These are phyloP conservation scores for Dujonia santamariae DNA, from an alignment of 1,139 yeast species.

Conservation along the genomic window DNA sequence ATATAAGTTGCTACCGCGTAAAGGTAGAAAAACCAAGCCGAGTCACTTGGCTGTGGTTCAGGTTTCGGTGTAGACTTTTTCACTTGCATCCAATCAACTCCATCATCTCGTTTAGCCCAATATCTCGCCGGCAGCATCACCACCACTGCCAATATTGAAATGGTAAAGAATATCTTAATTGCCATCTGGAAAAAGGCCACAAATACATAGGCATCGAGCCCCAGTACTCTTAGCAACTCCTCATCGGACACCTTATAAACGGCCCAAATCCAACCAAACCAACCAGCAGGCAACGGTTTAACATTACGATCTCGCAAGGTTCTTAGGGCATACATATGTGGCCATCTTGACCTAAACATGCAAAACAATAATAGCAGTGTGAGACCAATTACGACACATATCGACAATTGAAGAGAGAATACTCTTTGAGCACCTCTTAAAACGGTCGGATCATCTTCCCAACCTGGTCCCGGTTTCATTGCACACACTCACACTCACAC, in stretches of 20 bases:
- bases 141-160: constrained; percentile 36
- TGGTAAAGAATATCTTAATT: constrained; percentile 33
- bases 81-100: constrained; percentile 25
- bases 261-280: constrained; percentile 41
- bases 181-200: constrained; percentile 46
- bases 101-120: constrained; percentile 46
- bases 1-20: constrained; percentile 85
- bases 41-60: constrained; percentile 13
- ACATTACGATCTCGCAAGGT: constrained; percentile 34
- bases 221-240: constrained; percentile 38
- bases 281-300: constrained; percentile 34
- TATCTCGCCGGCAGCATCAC: constrained; percentile 44
- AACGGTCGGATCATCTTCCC: constrained; percentile 21
- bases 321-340: constrained; percentile 50
- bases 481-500: too few species aligned
- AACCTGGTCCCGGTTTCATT: constrained; percentile 11
- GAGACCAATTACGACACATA: constrained; percentile 37
- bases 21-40: constrained; percentile 56
- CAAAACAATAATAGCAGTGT: constrained; percentile 38
- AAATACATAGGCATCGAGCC: constrained; percentile 46
- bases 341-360: constrained; percentile 44
- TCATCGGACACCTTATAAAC: constrained; percentile 38
- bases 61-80: constrained; percentile 6
- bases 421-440: constrained; percentile 44
- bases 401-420: constrained; percentile 40